Percentiles rank a stretch among this genome's conserved stretches.
phyloP scores from a whole-genome alignment of 2,329 filamentous ascomycete genomes.

The Microsporum canis region DNA sequence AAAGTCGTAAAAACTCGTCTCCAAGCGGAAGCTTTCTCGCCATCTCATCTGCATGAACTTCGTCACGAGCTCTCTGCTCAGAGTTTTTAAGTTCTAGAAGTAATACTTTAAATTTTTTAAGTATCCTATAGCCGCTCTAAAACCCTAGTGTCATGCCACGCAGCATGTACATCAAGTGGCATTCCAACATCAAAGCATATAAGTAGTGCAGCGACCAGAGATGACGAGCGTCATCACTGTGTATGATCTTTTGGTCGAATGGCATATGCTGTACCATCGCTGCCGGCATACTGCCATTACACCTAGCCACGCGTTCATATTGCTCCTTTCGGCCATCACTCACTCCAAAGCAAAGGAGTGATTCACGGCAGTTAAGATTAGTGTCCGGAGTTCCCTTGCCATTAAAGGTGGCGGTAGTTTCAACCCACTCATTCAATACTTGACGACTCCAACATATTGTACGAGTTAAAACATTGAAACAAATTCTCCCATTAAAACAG shows the following conservation, averaged over 20 bases:
- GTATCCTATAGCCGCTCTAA: not conserved
- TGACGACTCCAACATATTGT: not conserved
- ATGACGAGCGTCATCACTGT: too few relatives aligned
- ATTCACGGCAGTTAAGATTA: not conserved
- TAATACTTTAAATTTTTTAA: not conserved
- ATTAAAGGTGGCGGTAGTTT: not conserved
- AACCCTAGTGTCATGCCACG: not conserved
- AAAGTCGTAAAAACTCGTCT: not conserved
- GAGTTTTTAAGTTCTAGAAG: not conserved
- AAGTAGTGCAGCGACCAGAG: too few relatives aligned
- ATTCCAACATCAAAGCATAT: too few relatives aligned
- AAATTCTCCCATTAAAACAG: not conserved
- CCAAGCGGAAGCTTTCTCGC: not conserved
- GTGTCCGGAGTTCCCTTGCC: not conserved
- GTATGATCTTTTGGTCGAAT: too few relatives aligned
- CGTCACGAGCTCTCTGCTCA: not conserved
- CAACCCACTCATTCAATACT: not conserved
- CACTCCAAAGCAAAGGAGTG: not conserved
- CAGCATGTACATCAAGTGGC: too few relatives aligned
- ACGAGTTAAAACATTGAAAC: not conserved
- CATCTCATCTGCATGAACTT: not conserved
- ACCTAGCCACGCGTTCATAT: not conserved
- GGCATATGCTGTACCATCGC: too few relatives aligned
- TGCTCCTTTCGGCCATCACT: not conserved
- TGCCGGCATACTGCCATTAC: too few relatives aligned